A percentile compares a stretch with the other conserved stretches of the same genome.
Conservation (phyloP, 306 rosid species). For the Corylus heterophylla region DNA sequence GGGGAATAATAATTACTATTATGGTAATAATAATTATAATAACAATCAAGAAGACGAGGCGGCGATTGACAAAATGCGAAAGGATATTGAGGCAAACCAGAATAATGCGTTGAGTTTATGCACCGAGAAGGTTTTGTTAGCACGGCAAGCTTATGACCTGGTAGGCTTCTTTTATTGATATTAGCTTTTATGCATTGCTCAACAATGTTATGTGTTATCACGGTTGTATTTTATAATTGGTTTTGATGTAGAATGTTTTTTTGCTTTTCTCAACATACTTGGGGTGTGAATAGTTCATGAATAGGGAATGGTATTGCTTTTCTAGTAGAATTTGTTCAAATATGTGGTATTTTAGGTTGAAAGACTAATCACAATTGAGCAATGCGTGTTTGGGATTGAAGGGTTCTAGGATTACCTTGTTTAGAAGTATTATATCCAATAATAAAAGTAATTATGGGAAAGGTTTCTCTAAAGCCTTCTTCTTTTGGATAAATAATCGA, state of each 20-base stretch:
- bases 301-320: not conserved
- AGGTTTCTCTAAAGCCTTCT: not conserved
- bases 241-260: not conserved
- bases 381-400: not conserved
- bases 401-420: not conserved
- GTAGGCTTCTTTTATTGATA: conserved; percentile 34
- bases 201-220: not conserved
- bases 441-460: not conserved
- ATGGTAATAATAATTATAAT: conserved; percentile 31
- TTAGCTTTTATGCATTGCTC: conserved; percentile 3
- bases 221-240: not conserved
- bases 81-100: conserved; percentile 74
- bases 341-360: not conserved
- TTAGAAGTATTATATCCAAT: not conserved
- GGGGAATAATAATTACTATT: conserved; percentile 36
- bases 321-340: not conserved
- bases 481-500: not conserved
- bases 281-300: not conserved
- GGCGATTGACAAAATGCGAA: conserved; percentile 67
- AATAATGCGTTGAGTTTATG: conserved; percentile 88
- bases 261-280: not conserved
- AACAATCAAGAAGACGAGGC: conserved; percentile 63
- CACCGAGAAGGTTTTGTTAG: conserved; percentile 93
- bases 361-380: not conserved
- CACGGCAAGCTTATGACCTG: conserved; percentile 94